A percentile compares a stretch with the other conserved stretches of the same genome.
These are phyloP conservation scores for Lachancea mirantina DNA, from an alignment of 805 yeast genomes.

Conservation along the genomic window DNA sequence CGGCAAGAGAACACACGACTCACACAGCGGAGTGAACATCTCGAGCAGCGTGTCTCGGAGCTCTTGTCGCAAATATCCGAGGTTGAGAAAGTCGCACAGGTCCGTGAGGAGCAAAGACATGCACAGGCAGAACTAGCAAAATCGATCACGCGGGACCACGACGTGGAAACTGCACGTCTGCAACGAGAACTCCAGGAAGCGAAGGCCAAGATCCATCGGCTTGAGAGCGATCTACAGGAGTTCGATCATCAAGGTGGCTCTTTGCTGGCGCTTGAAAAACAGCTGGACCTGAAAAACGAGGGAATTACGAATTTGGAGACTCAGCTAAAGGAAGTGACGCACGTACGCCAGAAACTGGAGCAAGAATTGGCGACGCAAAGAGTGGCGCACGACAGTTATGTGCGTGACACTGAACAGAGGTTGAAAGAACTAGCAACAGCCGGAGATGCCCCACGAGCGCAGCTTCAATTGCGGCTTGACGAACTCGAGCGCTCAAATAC, in stretches of 20 bases:
- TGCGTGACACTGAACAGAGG: background rate
- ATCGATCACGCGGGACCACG: conserved; percentile 11
- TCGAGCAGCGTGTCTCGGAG: too few relatives aligned
- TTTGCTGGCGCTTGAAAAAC: conserved; percentile 9
- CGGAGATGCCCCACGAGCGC: background rate
- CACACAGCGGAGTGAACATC: too few relatives aligned
- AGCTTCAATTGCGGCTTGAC: background rate
- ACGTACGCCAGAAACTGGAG: conserved; percentile 6
- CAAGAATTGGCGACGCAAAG: background rate
- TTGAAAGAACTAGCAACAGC: background rate
- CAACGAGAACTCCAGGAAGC: conserved; percentile 12
- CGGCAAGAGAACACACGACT: too few relatives aligned
- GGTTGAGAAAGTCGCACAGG: conserved; percentile 4
- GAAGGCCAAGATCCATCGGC: conserved; percentile 12
- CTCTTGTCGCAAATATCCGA: conserved; percentile 1
- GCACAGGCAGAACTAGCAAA: conserved; percentile 8
- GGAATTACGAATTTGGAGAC: conserved; percentile 7
- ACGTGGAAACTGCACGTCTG: too few relatives aligned
- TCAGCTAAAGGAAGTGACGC: conserved; percentile 10
- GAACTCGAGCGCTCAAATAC: background rate
- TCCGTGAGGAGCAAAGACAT: conserved; percentile 9
- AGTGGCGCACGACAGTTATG: background rate
- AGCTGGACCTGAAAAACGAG: conserved; percentile 7
- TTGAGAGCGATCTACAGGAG: conserved; percentile 14
- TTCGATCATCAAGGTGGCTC: conserved; percentile 15